phyloP scores from a whole-genome alignment of 1,139 yeast species.

The Scheffersomyces segobiensis region DNA sequence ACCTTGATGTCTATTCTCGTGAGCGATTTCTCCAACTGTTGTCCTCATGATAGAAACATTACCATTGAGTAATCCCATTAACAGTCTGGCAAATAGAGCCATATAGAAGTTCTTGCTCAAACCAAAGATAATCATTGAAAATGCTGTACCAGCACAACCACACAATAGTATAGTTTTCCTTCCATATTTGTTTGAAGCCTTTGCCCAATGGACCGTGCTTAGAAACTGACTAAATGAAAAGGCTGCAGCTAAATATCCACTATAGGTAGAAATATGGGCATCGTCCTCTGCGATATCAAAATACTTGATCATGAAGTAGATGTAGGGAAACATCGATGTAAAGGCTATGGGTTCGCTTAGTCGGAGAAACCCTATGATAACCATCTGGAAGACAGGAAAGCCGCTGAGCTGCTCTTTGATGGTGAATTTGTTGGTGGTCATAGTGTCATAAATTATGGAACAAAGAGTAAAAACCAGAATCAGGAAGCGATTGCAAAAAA shows the following conservation, averaged over 20 bases:
- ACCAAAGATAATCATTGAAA: constrained; percentile 33
- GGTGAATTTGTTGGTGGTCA: not conserved
- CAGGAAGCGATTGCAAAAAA: not conserved
- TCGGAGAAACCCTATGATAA: constrained; percentile 31
- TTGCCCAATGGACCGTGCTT: constrained; percentile 40
- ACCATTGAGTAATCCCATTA: constrained; percentile 38
- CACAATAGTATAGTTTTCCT: constrained; percentile 32
- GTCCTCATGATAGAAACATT: constrained; percentile 40
- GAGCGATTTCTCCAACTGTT: constrained; percentile 39
- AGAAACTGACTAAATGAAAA: constrained; percentile 40
- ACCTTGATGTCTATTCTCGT: constrained; percentile 38
- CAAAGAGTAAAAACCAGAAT: not conserved
- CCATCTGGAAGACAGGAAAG: constrained; percentile 37
- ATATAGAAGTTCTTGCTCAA: constrained; percentile 33
- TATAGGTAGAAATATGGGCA: constrained; percentile 35
- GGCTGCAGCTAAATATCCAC: constrained; percentile 38
- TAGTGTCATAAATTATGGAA: not conserved
- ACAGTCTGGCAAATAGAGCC: constrained; percentile 33
- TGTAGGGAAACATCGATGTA: constrained; percentile 40
- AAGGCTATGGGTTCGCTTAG: constrained; percentile 41
- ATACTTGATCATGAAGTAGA: constrained; percentile 42
- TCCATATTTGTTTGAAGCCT: constrained; percentile 32
- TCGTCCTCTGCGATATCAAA: constrained; percentile 35
- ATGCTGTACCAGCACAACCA: constrained; percentile 34
- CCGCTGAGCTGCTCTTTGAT: constrained; percentile 22